Evolutionary conservation across 805 yeast species (phyloP).

Genomic region (Alloascoidea africana): DNA sequence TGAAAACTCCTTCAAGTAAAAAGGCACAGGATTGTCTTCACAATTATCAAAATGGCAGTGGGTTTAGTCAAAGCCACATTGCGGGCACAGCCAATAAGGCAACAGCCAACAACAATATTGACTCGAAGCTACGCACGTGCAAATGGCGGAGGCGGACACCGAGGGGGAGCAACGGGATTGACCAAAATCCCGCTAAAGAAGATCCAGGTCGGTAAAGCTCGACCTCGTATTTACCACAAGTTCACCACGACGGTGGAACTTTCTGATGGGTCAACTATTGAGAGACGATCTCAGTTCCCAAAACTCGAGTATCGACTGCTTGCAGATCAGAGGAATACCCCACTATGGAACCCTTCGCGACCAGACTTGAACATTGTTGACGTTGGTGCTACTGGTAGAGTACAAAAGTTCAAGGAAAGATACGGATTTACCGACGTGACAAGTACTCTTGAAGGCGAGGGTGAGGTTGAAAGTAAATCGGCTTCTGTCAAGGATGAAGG

Average conservation of each 20-base stretch:
- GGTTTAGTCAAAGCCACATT: conserved; percentile 25
- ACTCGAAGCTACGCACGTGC: conserved; percentile 19
- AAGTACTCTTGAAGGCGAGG: conserved; percentile 10
- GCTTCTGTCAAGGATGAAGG: conserved; percentile 11
- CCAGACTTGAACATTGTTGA: conserved; percentile 61
- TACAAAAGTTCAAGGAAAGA: conserved; percentile 59
- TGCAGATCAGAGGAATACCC: conserved; percentile 75
- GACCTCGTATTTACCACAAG: conserved; percentile 87
- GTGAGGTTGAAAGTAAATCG: conserved; percentile 16
- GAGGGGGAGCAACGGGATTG: too few relatives aligned
- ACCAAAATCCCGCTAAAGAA: too few relatives aligned
- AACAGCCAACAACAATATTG: conserved; percentile 24
- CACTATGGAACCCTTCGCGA: conserved; percentile 81
- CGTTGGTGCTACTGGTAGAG: conserved; percentile 72
- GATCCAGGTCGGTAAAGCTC: conserved; percentile 54
- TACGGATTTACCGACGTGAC: conserved; percentile 23
- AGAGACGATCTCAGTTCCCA: conserved; percentile 77
- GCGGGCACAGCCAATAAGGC: conserved; percentile 25
- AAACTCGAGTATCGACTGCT: conserved; percentile 74
- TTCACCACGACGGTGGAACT: conserved; percentile 83
- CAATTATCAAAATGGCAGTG: conserved; percentile 22
- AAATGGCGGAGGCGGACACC: too few relatives aligned
- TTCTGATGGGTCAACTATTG: conserved; percentile 85
- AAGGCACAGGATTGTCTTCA: conserved; percentile 34
- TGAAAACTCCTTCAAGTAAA: too few relatives aligned